These are phyloP conservation scores for Kurtzmaniella quercitrusa DNA, from an alignment of 1,139 yeast genomes.

Conservation along the genomic window DNA sequence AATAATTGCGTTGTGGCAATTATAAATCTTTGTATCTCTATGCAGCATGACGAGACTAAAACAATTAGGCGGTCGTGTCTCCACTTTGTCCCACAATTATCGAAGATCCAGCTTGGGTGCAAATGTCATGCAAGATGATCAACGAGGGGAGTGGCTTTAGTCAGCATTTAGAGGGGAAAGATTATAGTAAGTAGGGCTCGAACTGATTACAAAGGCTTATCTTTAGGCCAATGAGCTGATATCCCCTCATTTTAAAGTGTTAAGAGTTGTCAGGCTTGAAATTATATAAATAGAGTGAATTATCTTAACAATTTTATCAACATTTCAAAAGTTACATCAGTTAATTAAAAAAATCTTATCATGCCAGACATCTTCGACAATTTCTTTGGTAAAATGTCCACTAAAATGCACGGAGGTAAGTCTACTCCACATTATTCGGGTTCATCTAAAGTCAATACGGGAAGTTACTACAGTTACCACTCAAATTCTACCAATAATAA, in stretches of 20 bases:
- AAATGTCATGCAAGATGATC: neutral
- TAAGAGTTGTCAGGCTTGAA: neutral
- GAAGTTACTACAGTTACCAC: slow-evolving; percentile 36
- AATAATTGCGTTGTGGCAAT: too few species aligned
- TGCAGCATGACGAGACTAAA: neutral
- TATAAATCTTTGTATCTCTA: neutral
- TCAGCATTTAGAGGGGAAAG: neutral
- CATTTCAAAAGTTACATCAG: too few species aligned
- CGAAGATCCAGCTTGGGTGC: neutral
- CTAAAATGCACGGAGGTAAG: slow-evolving; percentile 34
- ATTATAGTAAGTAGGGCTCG: neutral
- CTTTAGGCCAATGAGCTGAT: too few species aligned
- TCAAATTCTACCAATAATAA: slow-evolving; percentile 34
- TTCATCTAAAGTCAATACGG: slow-evolving; percentile 35
- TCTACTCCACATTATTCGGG: slow-evolving; percentile 28
- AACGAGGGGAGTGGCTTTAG: neutral
- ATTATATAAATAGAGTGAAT: too few species aligned
- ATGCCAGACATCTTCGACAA: slow-evolving; percentile 47
- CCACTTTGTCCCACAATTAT: neutral
- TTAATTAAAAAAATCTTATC: too few species aligned
- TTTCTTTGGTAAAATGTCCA: slow-evolving; percentile 29
- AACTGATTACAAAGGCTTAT: too few species aligned
- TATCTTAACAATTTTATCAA: too few species aligned
- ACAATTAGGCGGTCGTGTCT: neutral
- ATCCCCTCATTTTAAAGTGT: neutral